Evolutionary conservation across 2,329 filamentous ascomycete species (phyloP), one percentile per base, ranked within the genome.

Genomic region (Berkeleyomyces rouxiae): DNA sequence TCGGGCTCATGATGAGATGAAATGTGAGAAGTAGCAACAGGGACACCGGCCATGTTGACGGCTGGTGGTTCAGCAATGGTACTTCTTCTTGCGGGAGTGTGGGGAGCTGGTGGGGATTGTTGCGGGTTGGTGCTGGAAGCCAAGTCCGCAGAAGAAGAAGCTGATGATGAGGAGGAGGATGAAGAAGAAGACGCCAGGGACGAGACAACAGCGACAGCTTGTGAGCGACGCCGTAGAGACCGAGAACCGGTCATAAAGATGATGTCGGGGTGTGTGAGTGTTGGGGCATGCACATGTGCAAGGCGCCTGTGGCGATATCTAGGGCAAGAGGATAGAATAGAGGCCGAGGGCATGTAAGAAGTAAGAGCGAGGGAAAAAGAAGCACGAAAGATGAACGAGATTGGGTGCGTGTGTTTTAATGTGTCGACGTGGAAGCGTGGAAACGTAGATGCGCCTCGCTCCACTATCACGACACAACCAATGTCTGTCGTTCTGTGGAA

Each of bases 281-380:
- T 23, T 1, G 23, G 23, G 23, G 23, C 23, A 23, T 23, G 23
- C 23, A 23, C 23, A 2, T 23, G 23, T 23, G 23, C 23, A 23
- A 23, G 23, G 23, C 23, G 23, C 23, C 23, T 23, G 2, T 23
- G 23, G 23, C 2, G 23, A 23, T 23, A 23, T 23, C 23, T 23
- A 23, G 23, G 23, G 23, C 23, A 23, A 23, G 23, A 23, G 23
- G 2, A 23, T 61, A 36, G 47, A 31, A 53, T 49, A 61, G 42
- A 58, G 49, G 60, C 49, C 36, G 44, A 49, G 10, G 40, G 47
- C 55, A 13, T 39, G 46, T 5, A 57, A 40, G 51, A 53, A 49
- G 42, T 40, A 63, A 42, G 64, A 65, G 58, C 60, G 66, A 64
- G 63, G 51, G 23, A 23, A 58, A 33, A 40, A 11, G 42, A n/a